Base-by-base conservation (phyloP, 345 rosid species). In the Iberis pinnata region DNA sequence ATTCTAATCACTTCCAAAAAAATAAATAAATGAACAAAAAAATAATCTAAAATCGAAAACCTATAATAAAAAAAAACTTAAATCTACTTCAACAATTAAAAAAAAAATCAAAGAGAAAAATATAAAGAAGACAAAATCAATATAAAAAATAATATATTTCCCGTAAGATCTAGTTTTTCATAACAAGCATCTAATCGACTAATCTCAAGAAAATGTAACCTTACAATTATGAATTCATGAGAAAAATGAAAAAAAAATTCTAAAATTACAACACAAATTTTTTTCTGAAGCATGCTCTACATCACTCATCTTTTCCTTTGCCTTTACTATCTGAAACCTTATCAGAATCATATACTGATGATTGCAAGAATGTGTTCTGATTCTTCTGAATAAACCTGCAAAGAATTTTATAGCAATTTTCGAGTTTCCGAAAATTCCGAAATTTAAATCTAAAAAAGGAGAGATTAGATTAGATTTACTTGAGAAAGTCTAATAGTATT, bases 301-400 rank as follows among this genome's bases (percentile, higher is more conserved):
- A 18, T 61, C 79, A 78, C 10, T 80, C 81, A 16, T 84, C 87
- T 78, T 82, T 76, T 36, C 81, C 82, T 73, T 90, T 87, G 64
- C 80, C 89, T 76, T 82, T 80, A 38, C 70, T 67, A 58, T 84
- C 90, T 7, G 73, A 65, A 66, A 61, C 43, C 49, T 60, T 60
- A 22, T 60, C 71, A 5, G 70, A 83, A 20, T 86, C 89, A 38
- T 90, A 82, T 5, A 84, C 74, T 33, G 96, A 75, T 12, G 81
- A 67, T 29, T 3, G 33, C 50, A 84, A 83, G 71, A 78, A 83
- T 7, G 68, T 74, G 53, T 80, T 80, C 60, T 92, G 98, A 61
- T 92, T 87, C 78, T 92, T 92, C 76, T 87, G 96, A 71, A 92
- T 61, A 65, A 76, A 92, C 74, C 98, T 90, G 82, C 72, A 51